Base-by-base conservation (phyloP, 768 basidiomycete species). In the Trametes villosa region DNA sequence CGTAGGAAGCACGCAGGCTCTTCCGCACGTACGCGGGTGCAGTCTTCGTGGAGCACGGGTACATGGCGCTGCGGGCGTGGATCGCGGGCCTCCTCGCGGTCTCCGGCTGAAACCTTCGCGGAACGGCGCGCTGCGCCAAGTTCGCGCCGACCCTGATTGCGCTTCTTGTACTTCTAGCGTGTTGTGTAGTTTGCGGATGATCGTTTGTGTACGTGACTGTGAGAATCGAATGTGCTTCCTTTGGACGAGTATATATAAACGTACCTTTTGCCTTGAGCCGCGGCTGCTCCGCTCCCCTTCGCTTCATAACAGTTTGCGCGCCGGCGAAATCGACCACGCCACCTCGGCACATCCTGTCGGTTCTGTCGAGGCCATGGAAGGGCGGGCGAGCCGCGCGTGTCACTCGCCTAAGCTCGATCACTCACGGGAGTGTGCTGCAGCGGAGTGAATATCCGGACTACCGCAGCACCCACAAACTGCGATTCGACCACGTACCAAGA, bases 1-100 rank as follows among this genome's bases (percentile, higher is more conserved):
- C 15, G 4, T 17, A 57, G 56, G 56, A 57, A 26, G 27, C 34
- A 7, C 47, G 29, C 20, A 26, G 56, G 20, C 38, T 57, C 12
- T 57, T 57, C 47, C 41, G 38, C 29, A 41, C 38, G 0, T 57
- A 49, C 22, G 56, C 40, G 26, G 56, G 56, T 9, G 56, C 56
- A 13, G 46, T 50, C 17, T 24, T n/a, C n/a, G 38, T 40, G 30
- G 26, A 47, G 8, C 24, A 49, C n/a, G 56, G 47, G 2, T 57
- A 41, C 38, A 4, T 9, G 27, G 29, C 3, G n/a, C 47, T 57
- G 18, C 8, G n/a, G 18, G 29, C 22, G 17, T 57, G 56, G 56
- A 31, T 57, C 29, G 29, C 36, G 2, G 36, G n/a, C 9, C 50
- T 51, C 26, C n/a, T 51, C 18, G 20, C 7, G n/a, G 30, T 33